Conservation (phyloP, 176 grass and related monocot species). For the Cenchrus fungigraminus region DNA sequence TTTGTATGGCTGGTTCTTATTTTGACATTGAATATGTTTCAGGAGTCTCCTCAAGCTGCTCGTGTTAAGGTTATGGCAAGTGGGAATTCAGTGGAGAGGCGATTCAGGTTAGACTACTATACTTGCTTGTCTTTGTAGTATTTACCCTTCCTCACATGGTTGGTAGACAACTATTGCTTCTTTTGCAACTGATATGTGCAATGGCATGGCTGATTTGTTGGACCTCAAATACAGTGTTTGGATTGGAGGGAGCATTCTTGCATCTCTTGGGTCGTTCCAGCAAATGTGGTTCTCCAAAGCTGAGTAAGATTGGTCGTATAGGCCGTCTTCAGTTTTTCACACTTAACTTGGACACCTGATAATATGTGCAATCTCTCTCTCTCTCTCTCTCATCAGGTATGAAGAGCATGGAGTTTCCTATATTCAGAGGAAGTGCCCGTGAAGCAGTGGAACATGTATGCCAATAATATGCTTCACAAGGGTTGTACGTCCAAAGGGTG, state of each 20-base stretch:
- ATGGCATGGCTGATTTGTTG: constrained; percentile 17
- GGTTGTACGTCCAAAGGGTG: neutral
- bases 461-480: neutral
- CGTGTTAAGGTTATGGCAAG: constrained; percentile 99
- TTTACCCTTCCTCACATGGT: neutral
- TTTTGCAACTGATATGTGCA: neutral
- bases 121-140: constrained; percentile 20
- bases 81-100: constrained; percentile 91
- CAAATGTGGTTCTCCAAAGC: constrained; percentile 99
- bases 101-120: constrained; percentile 71
- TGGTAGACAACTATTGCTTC: constrained; percentile 9
- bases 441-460: constrained; percentile 23
- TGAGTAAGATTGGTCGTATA: constrained; percentile 66
- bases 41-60: constrained; percentile 92
- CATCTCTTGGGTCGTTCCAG: constrained; percentile 99
- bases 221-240: constrained; percentile 73
- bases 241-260: constrained; percentile 99
- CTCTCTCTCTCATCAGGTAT: constrained; percentile 56
- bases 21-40: constrained; percentile 34
- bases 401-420: constrained; percentile 98
- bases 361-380: neutral
- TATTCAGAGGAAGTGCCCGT: constrained; percentile 99
- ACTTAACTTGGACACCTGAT: constrained; percentile 8
- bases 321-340: neutral
- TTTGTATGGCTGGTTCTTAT: constrained; percentile 23